Evolutionary conservation across 2,329 filamentous ascomycete species (phyloP), one percentile per base, ranked within the genome.

Genomic region (Sporothrix curviconia): DNA sequence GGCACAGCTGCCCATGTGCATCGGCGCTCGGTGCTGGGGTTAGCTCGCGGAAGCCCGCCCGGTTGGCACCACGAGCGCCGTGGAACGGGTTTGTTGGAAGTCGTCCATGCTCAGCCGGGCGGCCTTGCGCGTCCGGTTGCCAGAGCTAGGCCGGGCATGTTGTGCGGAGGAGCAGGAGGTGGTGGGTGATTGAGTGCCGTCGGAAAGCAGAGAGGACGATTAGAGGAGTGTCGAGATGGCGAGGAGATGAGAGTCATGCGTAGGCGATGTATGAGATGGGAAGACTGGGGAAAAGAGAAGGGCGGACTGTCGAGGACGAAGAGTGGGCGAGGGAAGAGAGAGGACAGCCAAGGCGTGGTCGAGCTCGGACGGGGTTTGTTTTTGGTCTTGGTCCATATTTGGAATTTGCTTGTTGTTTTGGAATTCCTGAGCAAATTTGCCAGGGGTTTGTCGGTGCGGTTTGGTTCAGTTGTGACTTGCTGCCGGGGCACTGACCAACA

Each of bases 1-100:
- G 24, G 50, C 58, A 11, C 32, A 56, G 25, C 57, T 19, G 30
- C 37, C 9, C n/a, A 39, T 42, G 34, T 65, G 64, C 58, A 39
- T 25, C n/a, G 15, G 37, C 42, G 25, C 11, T 34, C 37, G 19
- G 50, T 49, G 30, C 54, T 51, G 1, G 51, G 30, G 53, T 55
- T 49, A 46, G 54, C 53, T 59, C 36, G 57, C 49, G n/a, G 39
- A 24, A 4, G 17, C 36, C 28, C 7, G n/a, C 9, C 1, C 24
- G 15, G 17, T 6, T 15, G 14, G 34, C 39, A 32, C 43, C 56
- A 25, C 56, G 36, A 37, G 17, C 24, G 51, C 30, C 24, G 9
- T 55, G 52, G 11, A 30, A 36, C 4, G 51, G 24, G 19, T 25
- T 49, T n/a, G n/a, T 52, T 50, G 51, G 15, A 55, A 32, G 30